Percentiles rank a stretch among this genome's conserved stretches.
Conservation (phyloP, 73 alveolate genomes). For the Paramecium tetraurelia region DNA sequence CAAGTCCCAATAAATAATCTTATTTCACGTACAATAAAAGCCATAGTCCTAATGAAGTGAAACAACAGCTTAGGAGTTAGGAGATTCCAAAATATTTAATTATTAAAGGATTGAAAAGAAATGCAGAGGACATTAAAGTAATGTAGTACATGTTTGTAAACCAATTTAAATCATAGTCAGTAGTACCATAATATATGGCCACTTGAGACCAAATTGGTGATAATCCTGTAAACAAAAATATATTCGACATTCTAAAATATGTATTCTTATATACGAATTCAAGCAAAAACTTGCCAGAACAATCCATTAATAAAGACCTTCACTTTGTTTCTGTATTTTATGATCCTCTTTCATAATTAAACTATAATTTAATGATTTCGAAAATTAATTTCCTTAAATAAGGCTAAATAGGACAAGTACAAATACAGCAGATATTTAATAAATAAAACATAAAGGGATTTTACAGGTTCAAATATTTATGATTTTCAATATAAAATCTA, state of each 20-base stretch:
- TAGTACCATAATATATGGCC: background rate
- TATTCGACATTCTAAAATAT: background rate
- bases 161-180: constrained; percentile 11
- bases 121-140: background rate
- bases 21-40: background rate
- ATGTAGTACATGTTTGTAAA: background rate
- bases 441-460: background rate
- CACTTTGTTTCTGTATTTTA: background rate
- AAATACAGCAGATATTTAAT: background rate
- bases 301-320: background rate
- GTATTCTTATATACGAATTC: background rate
- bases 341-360: background rate
- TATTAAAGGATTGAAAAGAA: background rate
- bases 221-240: background rate
- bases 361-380: background rate
- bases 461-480: too few species aligned
- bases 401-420: background rate
- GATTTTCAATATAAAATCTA: too few species aligned
- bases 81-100: background rate
- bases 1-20: background rate
- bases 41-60: background rate
- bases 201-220: constrained; percentile 30
- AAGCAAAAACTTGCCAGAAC: background rate
- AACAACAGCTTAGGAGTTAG: background rate
- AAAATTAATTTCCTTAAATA: background rate